A percentile compares a stretch with the other conserved stretches of the same genome.
Evolutionary conservation across 257 asterid genomes (phyloP).

Genomic region (Fraxinus quadrangulata): DNA sequence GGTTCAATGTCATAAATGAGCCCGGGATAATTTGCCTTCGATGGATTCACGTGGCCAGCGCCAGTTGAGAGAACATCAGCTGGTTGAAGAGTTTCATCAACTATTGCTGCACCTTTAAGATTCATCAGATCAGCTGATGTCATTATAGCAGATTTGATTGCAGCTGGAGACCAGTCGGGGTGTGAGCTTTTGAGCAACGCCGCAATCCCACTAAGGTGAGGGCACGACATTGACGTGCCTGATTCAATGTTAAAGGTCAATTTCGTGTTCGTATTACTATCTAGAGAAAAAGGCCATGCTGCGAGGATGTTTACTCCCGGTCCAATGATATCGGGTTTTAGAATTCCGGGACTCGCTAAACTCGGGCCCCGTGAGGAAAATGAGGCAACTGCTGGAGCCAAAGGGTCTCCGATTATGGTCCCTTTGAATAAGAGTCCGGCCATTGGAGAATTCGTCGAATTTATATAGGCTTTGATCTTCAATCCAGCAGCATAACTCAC

Average conservation of each 20-base stretch:
- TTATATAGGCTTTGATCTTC: slow-evolving; percentile 32
- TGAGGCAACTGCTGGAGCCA: slow-evolving; percentile 29
- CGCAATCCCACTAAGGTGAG: slow-evolving; percentile 40
- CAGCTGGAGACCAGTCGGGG: slow-evolving; percentile 44
- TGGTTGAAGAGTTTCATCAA: slow-evolving; percentile 28
- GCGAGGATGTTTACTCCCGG: slow-evolving; percentile 44
- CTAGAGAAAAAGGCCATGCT: slow-evolving; percentile 37
- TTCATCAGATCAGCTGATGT: slow-evolving; percentile 29
- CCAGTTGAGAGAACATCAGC: slow-evolving; percentile 35
- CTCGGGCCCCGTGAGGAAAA: slow-evolving; percentile 43
- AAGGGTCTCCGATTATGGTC: slow-evolving; percentile 30
- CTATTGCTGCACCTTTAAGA: slow-evolving; percentile 10
- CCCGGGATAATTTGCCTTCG: slow-evolving; percentile 40
- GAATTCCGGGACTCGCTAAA: slow-evolving; percentile 28
- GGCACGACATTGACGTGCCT: slow-evolving; percentile 45
- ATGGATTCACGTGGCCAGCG: slow-evolving; percentile 44
- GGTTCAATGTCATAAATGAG: slow-evolving; percentile 34
- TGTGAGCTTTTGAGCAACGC: slow-evolving; percentile 37
- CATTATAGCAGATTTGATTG: slow-evolving; percentile 42
- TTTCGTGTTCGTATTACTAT: slow-evolving; percentile 11
- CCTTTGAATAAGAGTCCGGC: slow-evolving; percentile 35
- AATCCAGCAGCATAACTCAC: slow-evolving; percentile 17
- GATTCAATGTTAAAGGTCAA: slow-evolving; percentile 30
- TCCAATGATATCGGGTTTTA: slow-evolving; percentile 46
- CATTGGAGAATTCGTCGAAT: slow-evolving; percentile 23